Percentiles rank a stretch among this genome's conserved stretches.
phyloP scores from a whole-genome alignment of 169 alveolate species.

The Theileria luwenshuni region DNA sequence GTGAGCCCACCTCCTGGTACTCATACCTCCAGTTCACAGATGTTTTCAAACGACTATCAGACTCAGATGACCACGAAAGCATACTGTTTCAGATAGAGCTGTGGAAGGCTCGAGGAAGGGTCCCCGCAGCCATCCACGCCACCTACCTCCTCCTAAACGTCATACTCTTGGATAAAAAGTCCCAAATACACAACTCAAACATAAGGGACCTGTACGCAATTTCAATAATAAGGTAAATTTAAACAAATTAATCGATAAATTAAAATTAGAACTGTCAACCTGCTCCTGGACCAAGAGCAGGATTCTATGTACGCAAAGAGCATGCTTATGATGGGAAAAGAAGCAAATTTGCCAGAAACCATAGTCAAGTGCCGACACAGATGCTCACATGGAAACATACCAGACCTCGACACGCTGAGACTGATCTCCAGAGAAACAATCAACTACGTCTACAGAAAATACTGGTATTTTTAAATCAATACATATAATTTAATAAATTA shows the following conservation, averaged over 20 bases:
- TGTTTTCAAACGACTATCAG: slow-evolving; percentile 37
- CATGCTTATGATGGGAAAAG: slow-evolving; percentile 42
- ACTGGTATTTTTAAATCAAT: slow-evolving; percentile 33
- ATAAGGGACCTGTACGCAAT: slow-evolving; percentile 49
- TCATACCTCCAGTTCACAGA: slow-evolving; percentile 50
- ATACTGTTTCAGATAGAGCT: slow-evolving; percentile 56
- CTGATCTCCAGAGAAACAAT: slow-evolving; percentile 32
- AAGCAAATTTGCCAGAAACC: slow-evolving; percentile 54
- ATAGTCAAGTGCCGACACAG: slow-evolving; percentile 46
- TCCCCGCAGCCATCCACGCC: slow-evolving; percentile 63
- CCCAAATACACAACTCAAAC: slow-evolving; percentile 14
- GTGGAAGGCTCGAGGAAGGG: slow-evolving; percentile 59
- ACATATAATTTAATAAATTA: not conserved
- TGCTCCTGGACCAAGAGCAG: slow-evolving; percentile 66
- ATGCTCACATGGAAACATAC: slow-evolving; percentile 64
- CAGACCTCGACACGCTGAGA: slow-evolving; percentile 54
- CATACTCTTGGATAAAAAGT: slow-evolving; percentile 37
- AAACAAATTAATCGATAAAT: not conserved
- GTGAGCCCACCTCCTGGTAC: slow-evolving; percentile 66
- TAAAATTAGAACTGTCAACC: slow-evolving; percentile 46
- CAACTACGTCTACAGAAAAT: slow-evolving; percentile 51
- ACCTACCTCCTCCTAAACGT: slow-evolving; percentile 48
- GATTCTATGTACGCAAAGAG: slow-evolving; percentile 58
- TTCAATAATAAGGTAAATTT: slow-evolving; percentile 47
- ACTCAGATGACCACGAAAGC: slow-evolving; percentile 37